Conservation (phyloP, 805 yeast species). For the Pichia californica region DNA sequence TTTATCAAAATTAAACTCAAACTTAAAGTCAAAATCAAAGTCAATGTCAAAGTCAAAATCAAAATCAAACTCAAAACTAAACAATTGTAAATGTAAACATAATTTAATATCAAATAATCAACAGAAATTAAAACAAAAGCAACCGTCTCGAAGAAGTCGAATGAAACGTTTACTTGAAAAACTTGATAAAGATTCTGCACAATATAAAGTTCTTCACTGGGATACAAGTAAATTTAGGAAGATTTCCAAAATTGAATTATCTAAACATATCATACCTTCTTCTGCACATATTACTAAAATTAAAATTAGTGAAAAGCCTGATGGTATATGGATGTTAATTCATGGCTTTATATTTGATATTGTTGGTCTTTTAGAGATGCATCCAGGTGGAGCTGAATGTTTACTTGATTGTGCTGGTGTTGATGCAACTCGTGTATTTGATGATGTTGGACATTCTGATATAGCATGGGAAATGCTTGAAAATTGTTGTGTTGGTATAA, state of each 20-base stretch:
- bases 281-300: conserved; percentile 3
- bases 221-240: conserved; percentile 3
- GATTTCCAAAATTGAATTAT: conserved; percentile 2
- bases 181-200: neutral
- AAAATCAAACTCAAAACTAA: too few species aligned
- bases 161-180: neutral
- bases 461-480: conserved; percentile 81
- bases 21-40: too few species aligned
- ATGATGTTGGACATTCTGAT: conserved; percentile 71
- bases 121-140: too few species aligned
- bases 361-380: conserved; percentile 47
- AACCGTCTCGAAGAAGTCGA: neutral
- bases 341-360: conserved; percentile 65
- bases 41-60: too few species aligned
- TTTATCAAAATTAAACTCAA: too few species aligned
- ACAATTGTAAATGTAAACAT: too few species aligned
- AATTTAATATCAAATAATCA: too few species aligned
- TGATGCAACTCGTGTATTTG: conserved; percentile 66
- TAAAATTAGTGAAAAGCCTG: conserved; percentile 18
- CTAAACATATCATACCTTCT: conserved; percentile 10
- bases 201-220: conserved; percentile 3
- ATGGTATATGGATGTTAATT: conserved; percentile 67
- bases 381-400: conserved; percentile 86
- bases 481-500: conserved; percentile 68
- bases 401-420: conserved; percentile 72